phyloP scores from a whole-genome alignment of 2,329 filamentous ascomycete species.

The Metarhizium sp. region DNA sequence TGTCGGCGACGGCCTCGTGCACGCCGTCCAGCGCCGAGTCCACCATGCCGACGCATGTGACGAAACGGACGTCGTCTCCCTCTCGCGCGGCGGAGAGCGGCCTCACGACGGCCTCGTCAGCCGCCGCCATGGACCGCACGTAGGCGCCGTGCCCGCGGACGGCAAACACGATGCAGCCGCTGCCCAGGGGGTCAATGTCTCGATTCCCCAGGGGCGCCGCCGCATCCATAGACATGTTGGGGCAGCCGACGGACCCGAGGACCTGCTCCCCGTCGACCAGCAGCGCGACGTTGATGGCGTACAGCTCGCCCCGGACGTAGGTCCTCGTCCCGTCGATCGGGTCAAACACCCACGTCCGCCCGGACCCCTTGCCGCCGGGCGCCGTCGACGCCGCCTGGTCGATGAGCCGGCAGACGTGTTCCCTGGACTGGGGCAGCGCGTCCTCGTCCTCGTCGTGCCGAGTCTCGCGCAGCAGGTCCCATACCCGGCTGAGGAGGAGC shows the following conservation, averaged over 20 bases:
- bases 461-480: slow-evolving; percentile 30
- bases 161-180: slow-evolving; percentile 42
- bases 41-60: slow-evolving; percentile 36
- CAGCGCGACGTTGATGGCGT: slow-evolving; percentile 48
- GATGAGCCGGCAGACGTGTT: slow-evolving; percentile 42
- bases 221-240: slow-evolving; percentile 33
- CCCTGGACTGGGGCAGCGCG: slow-evolving; percentile 26
- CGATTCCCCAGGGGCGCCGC: slow-evolving; percentile 31
- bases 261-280: slow-evolving; percentile 40
- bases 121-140: slow-evolving; percentile 29
- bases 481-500: slow-evolving; percentile 35
- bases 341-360: slow-evolving; percentile 49
- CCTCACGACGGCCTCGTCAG: slow-evolving; percentile 15
- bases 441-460: slow-evolving; percentile 14
- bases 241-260: slow-evolving; percentile 38
- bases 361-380: slow-evolving; percentile 21
- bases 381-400: slow-evolving; percentile 38
- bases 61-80: slow-evolving; percentile 25
- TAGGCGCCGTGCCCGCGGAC: slow-evolving; percentile 38
- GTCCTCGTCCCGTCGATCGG: slow-evolving; percentile 53
- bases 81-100: slow-evolving; percentile 23
- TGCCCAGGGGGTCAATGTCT: slow-evolving; percentile 30
- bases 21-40: slow-evolving; percentile 39
- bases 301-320: slow-evolving; percentile 43
- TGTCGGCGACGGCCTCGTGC: slow-evolving; percentile 33